Conservation (phyloP, 2,329 filamentous ascomycete genomes). For the Paecilomyces sp. region DNA sequence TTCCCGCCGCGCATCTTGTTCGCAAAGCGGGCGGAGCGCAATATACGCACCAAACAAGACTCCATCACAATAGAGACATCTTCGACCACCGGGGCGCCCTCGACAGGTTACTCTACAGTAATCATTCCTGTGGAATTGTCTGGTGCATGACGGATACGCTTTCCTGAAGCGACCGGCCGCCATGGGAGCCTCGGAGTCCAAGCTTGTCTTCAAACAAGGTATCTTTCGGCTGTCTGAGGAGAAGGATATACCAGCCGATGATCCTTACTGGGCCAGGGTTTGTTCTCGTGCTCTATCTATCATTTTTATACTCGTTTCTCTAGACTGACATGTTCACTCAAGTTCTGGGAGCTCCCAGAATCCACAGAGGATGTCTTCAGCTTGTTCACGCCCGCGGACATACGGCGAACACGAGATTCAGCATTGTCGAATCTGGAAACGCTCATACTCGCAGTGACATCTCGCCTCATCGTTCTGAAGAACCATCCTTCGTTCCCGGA, state of each 20-base stretch:
- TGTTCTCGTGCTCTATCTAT: constrained; percentile 11
- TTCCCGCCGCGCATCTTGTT: background rate
- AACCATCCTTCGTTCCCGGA: constrained; percentile 90
- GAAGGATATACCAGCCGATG: constrained; percentile 75
- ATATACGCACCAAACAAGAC: background rate
- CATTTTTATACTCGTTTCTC: background rate
- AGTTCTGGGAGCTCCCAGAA: constrained; percentile 98
- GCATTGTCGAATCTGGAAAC: constrained; percentile 86
- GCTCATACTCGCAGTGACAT: constrained; percentile 74
- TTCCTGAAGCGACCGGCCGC: constrained; percentile 9
- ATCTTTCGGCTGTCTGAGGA: constrained; percentile 96
- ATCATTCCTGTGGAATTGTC: background rate
- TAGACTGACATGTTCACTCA: constrained; percentile 14
- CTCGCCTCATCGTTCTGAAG: constrained; percentile 71
- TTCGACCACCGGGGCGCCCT: background rate
- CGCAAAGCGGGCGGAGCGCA: background rate
- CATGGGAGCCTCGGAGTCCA: constrained; percentile 98
- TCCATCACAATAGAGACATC: background rate
- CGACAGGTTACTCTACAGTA: background rate
- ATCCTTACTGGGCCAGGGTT: constrained; percentile 89
- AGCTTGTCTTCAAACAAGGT: constrained; percentile 96
- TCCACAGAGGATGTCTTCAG: constrained; percentile 95
- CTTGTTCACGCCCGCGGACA: constrained; percentile 81
- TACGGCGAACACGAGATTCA: constrained; percentile 78
- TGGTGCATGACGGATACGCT: constrained; percentile 8